Percentiles rank a stretch among this genome's conserved stretches.
Conservation (phyloP, 2,329 filamentous ascomycete species). For the Fusarium guadeloupense region DNA sequence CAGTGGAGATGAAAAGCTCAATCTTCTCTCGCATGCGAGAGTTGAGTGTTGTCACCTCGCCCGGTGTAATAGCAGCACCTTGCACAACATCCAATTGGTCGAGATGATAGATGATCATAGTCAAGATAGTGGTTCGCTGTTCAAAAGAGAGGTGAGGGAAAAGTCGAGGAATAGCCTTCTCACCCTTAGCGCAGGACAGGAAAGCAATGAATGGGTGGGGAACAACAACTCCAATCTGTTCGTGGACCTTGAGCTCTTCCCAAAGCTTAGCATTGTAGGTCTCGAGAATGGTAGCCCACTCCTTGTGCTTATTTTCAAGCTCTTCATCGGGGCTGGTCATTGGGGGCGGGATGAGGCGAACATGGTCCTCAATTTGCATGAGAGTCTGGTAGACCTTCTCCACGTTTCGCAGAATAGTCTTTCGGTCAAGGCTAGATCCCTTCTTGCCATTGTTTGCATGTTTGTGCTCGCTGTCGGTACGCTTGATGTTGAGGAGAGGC, state of each 20-base stretch:
- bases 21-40: conserved; percentile 87
- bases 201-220: conserved; percentile 96
- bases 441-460: conserved; percentile 62
- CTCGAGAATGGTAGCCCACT: conserved; percentile 71
- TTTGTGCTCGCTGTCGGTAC: conserved; percentile 73
- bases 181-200: conserved; percentile 92
- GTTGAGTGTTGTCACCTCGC: conserved; percentile 76
- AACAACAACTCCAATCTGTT: conserved; percentile 81
- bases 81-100: conserved; percentile 92
- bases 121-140: conserved; percentile 93
- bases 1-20: conserved; percentile 85
- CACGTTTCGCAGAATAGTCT: conserved; percentile 84
- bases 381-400: conserved; percentile 87
- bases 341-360: conserved; percentile 76
- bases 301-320: conserved; percentile 76
- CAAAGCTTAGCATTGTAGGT: conserved; percentile 83
- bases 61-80: conserved; percentile 76
- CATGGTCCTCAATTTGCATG: conserved; percentile 95
- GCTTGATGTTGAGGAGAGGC: conserved; percentile 94
- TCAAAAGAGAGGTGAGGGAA: conserved; percentile 93
- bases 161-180: conserved; percentile 92
- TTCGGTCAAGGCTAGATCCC: conserved; percentile 73
- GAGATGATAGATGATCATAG: conserved; percentile 93
- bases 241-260: conserved; percentile 89
- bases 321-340: conserved; percentile 71